A percentile compares a stretch with the other conserved stretches of the same genome.
phyloP scores from a whole-genome alignment of 2,329 filamentous ascomycete genomes.

The Ascochyta clinopodiicola region DNA sequence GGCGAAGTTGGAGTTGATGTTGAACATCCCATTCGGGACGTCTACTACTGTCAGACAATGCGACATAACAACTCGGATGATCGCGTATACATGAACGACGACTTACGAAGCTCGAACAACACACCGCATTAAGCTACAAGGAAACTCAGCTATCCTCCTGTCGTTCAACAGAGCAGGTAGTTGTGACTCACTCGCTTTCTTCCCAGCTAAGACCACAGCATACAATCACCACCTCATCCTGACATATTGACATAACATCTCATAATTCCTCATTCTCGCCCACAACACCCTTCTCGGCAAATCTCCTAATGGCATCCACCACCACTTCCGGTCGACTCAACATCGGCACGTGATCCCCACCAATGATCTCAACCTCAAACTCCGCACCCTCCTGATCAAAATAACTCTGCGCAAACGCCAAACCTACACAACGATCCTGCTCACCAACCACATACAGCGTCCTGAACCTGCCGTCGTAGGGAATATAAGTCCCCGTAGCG shows the following conservation, averaged over 20 bases:
- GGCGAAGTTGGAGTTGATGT: no score
- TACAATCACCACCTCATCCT: no score
- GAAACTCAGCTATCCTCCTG: no score
- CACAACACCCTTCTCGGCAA: slow-evolving; percentile 5
- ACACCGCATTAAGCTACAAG: no score
- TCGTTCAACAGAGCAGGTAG: no score
- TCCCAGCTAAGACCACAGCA: no score
- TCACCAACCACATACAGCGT: slow-evolving; percentile 28
- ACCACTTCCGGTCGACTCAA: slow-evolving; percentile 32
- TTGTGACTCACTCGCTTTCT: no score
- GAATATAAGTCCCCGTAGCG: slow-evolving; percentile 32
- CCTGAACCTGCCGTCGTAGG: slow-evolving; percentile 33
- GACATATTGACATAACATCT: background rate
- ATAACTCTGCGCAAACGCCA: slow-evolving; percentile 21
- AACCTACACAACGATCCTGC: slow-evolving; percentile 29
- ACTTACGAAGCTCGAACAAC: no score
- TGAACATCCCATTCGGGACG: no score
- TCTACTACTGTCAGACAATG: no score
- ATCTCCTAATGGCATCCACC: slow-evolving; percentile 21
- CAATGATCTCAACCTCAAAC: slow-evolving; percentile 22
- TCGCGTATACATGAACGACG: no score
- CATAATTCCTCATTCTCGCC: background rate
- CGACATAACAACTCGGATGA: no score
- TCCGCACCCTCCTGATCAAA: slow-evolving; percentile 27
- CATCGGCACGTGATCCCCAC: slow-evolving; percentile 33